These are phyloP conservation scores for Gymnopus androsaceus DNA, from an alignment of 1,284 basidiomycete species.

Conservation along the genomic window DNA sequence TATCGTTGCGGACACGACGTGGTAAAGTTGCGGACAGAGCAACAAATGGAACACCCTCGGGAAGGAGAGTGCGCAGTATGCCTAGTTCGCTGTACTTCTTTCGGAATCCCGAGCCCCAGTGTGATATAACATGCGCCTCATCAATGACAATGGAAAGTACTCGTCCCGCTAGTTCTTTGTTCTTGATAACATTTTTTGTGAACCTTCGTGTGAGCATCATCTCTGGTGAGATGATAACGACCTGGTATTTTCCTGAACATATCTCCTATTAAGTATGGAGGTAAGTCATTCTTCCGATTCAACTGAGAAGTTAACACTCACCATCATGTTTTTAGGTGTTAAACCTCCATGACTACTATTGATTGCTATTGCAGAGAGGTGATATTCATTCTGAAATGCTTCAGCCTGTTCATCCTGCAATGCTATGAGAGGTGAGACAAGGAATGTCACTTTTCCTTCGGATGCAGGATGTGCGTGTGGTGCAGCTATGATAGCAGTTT, in stretches of 20 bases:
- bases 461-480: slow-evolving; percentile 28
- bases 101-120: slow-evolving; percentile 42
- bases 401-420: slow-evolving; percentile 40
- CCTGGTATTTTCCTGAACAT: slow-evolving; percentile 30
- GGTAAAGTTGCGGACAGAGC: slow-evolving; percentile 42
- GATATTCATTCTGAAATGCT: slow-evolving; percentile 27
- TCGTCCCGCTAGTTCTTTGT: slow-evolving; percentile 24
- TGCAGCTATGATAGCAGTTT: slow-evolving; percentile 35
- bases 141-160: slow-evolving; percentile 38
- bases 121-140: slow-evolving; percentile 41
- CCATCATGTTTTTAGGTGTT: slow-evolving; percentile 23
- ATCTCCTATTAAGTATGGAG: slow-evolving; percentile 28
- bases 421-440: slow-evolving; percentile 38
- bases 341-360: slow-evolving; percentile 35
- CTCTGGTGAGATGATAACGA: slow-evolving; percentile 41
- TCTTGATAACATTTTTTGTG: slow-evolving; percentile 32
- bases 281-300: background rate
- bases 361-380: slow-evolving; percentile 31
- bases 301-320: slow-evolving; percentile 14
- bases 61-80: slow-evolving; percentile 35
- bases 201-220: too few species aligned
- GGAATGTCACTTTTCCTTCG: slow-evolving; percentile 31
- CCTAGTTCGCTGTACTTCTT: slow-evolving; percentile 41
- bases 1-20: slow-evolving; percentile 29
- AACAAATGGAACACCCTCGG: slow-evolving; percentile 33